Percentiles rank a stretch among this genome's conserved stretches.
These are phyloP conservation scores for Tetracladium setigerum DNA, from an alignment of 495 filamentous ascomycete species.

Conservation along the genomic window DNA sequence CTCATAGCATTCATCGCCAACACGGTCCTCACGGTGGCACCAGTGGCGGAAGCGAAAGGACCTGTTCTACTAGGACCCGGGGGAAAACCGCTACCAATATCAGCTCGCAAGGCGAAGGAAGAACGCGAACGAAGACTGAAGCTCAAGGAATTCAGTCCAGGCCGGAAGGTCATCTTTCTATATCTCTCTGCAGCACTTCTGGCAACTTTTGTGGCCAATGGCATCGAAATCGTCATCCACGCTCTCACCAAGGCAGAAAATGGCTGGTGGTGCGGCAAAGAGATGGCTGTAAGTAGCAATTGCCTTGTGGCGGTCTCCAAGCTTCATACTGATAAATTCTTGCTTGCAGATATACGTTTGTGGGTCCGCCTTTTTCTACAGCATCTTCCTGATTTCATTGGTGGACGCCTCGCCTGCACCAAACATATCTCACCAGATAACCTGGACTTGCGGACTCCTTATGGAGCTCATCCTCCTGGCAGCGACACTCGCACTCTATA, in stretches of 20 bases:
- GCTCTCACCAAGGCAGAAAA: conserved; percentile 56
- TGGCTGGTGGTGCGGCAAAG: conserved; percentile 87
- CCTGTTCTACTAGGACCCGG: conserved; percentile 54
- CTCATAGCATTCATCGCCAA: conserved; percentile 53
- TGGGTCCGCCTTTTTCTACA: conserved; percentile 52
- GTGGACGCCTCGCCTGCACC: conserved; percentile 73
- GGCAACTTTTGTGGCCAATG: conserved; percentile 66
- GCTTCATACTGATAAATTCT: conserved; percentile 3
- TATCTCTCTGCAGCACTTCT: conserved; percentile 61
- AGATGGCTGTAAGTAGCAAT: conserved; percentile 63
- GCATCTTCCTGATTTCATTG: conserved; percentile 64
- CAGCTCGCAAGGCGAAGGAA: conserved; percentile 39
- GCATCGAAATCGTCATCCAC: conserved; percentile 67
- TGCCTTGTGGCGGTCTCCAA: neutral
- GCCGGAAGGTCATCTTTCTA: conserved; percentile 52
- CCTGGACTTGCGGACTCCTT: conserved; percentile 61
- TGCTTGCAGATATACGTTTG: conserved; percentile 65
- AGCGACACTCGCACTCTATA: conserved; percentile 54
- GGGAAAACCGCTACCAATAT: conserved; percentile 69
- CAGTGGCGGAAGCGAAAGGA: conserved; percentile 26
- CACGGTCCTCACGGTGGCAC: conserved; percentile 47
- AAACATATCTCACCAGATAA: conserved; percentile 59
- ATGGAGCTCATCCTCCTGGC: conserved; percentile 64
- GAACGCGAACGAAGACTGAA: conserved; percentile 29
- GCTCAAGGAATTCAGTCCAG: conserved; percentile 27